phyloP scores from a whole-genome alignment of 345 rosid species.

The Pistacia atlantica region DNA sequence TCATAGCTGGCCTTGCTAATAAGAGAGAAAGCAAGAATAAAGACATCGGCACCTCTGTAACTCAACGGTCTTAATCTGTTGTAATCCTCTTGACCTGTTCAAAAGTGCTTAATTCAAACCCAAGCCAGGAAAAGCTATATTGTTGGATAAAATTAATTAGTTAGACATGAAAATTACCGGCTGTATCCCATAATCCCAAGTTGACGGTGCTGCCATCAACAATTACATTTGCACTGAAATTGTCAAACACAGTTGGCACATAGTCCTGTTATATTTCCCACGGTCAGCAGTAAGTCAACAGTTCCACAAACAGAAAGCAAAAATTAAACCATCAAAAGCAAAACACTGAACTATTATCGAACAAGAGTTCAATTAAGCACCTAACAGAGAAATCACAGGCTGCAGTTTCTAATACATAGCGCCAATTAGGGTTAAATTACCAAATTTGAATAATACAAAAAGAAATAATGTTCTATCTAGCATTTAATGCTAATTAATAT shows the following conservation, averaged over 20 bases:
- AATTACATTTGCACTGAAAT: conserved; percentile 97
- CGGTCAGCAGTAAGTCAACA: neutral
- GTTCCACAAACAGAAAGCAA: too few species aligned
- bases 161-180: conserved; percentile 51
- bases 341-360: neutral
- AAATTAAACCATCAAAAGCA: too few species aligned
- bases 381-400: neutral
- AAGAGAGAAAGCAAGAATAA: conserved; percentile 92
- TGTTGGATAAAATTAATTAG: too few species aligned
- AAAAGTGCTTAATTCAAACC: conserved; percentile 12
- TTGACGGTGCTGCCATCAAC: conserved; percentile 94
- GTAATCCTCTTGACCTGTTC: conserved; percentile 92
- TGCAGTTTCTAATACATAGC: neutral
- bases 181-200: conserved; percentile 95
- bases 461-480: neutral
- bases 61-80: conserved; percentile 84
- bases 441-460: neutral
- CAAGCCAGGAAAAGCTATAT: neutral
- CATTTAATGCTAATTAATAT: neutral
- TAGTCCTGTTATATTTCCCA: conserved; percentile 59
- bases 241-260: conserved; percentile 96
- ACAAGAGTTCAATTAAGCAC: neutral
- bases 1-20: conserved; percentile 99
- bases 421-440: neutral
- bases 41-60: conserved; percentile 92